Percentiles rank a stretch among this genome's conserved stretches.
phyloP scores from a whole-genome alignment of 2,329 filamentous ascomycete genomes.

The Lasiodiplodia citricola region DNA sequence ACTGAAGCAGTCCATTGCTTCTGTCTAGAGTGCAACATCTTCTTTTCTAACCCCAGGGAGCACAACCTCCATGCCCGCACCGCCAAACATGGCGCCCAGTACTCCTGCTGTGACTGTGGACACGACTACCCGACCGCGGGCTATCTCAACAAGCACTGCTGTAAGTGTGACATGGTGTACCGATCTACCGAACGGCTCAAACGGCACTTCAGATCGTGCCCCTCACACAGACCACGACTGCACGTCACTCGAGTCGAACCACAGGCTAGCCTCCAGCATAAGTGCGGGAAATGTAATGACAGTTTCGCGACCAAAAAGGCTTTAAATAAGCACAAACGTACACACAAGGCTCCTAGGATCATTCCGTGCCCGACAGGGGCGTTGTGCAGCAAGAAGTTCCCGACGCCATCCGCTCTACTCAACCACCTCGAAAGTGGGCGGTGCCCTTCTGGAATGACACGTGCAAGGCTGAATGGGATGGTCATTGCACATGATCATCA shows the following conservation, averaged over 20 bases:
- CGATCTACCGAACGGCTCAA: not conserved
- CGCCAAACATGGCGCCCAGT: slow-evolving; percentile 27
- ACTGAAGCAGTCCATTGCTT: slow-evolving; percentile 27
- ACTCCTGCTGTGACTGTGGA: slow-evolving; percentile 29
- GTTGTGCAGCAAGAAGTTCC: slow-evolving; percentile 26
- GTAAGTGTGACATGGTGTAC: slow-evolving; percentile 19
- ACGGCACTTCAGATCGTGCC: not conserved
- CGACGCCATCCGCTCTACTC: slow-evolving; percentile 26
- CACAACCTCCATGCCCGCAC: slow-evolving; percentile 10
- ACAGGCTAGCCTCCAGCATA: not conserved
- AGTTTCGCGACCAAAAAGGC: slow-evolving; percentile 21
- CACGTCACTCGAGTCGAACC: not conserved
- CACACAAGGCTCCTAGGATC: slow-evolving; percentile 27
- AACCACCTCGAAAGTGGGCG: slow-evolving; percentile 29
- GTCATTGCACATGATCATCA: slow-evolving; percentile 27
- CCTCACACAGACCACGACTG: slow-evolving; percentile 2
- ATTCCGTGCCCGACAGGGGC: slow-evolving; percentile 26
- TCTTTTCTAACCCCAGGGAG: slow-evolving; percentile 27
- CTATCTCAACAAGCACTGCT: slow-evolving; percentile 27
- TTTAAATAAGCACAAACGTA: slow-evolving; percentile 27
- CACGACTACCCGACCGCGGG: not conserved
- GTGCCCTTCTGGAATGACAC: slow-evolving; percentile 26
- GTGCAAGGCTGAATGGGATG: slow-evolving; percentile 25
- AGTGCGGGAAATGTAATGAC: slow-evolving; percentile 25
- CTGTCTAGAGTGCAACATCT: slow-evolving; percentile 27